Base-by-base conservation (phyloP, 768 basidiomycete species). In the Xerocomellus intermedius region DNA sequence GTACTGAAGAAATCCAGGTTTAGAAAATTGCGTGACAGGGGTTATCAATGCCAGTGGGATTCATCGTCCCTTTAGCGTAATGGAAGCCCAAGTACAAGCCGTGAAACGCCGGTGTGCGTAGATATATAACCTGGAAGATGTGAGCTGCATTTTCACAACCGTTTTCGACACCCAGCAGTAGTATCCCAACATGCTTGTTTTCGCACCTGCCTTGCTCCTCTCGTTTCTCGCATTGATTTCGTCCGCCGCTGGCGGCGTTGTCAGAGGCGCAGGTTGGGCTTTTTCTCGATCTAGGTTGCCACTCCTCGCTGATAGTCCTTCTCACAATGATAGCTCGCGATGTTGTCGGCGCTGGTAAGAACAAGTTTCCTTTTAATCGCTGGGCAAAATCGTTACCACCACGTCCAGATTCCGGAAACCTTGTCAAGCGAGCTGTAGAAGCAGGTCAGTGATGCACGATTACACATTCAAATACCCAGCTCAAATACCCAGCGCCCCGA, bases 151-250 rank as follows among this genome's bases (percentile, higher is more conserved):
- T 32, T 47, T 33, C 10, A 39, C 51, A 46, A 38, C 38, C 21
- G 14, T 24, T 16, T n/a, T 52, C 21, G 22, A 42, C 41, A 30
- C 42, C 12, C 5, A 50, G 24, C 16, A 47, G 16, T 14, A 47
- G 16, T 14, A 21, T 50, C 19, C 37, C 22, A 36, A 21, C 39
- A 64, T 67, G 64, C 45, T 50, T 16, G 45, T 52, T 22, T 51
- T 61, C 13, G 30, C 54, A 30, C 57, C 57, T 21, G 9, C 37
- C 30, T 41, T 51, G 36, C n/a, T 62, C 28, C 35, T 64, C 24
- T 58, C 48, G 7, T 30, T 66, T 28, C 51, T 67, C 33, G 46
- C 39, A 16, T 32, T 57, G 38, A 39, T 42, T n/a, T 55, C 55
- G 24, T 59, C 28, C 14, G 57, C 44, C 32, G 42, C 43, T 19